Evolutionary conservation across 176 grass and related monocot species (phyloP).

Genomic region (Alloteropsis semialata): DNA sequence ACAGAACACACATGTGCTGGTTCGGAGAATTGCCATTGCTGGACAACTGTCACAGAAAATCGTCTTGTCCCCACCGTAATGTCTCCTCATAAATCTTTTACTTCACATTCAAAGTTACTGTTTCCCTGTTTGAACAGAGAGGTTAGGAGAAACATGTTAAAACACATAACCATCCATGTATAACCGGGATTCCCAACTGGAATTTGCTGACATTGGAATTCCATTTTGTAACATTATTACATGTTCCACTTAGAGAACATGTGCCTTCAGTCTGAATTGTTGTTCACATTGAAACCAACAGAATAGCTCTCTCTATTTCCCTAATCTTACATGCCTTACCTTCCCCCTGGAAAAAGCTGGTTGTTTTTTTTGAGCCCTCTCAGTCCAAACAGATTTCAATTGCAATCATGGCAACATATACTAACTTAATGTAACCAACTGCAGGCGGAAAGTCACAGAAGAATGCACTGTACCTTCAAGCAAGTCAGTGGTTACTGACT

Average conservation of each 20-base stretch:
- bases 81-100: not conserved
- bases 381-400: conserved; percentile 5
- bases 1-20: conserved; percentile 48
- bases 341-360: not conserved
- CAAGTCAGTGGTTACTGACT: conserved; percentile 37
- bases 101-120: not conserved
- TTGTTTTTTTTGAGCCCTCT: not conserved
- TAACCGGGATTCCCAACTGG: not conserved
- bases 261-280: not conserved
- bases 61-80: conserved; percentile 20
- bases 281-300: not conserved
- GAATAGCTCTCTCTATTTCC: not conserved
- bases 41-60: conserved; percentile 42
- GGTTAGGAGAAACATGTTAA: not conserved
- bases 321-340: not conserved
- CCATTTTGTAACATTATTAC: not conserved
- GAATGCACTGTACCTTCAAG: conserved; percentile 28
- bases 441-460: conserved; percentile 45
- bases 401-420: not conserved
- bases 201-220: not conserved
- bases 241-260: not conserved
- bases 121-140: not conserved
- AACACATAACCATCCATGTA: not conserved
- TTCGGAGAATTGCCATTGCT: conserved; percentile 35
- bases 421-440: conserved; percentile 22